These are phyloP conservation scores for Glomus cerebriforme DNA, from an alignment of 192 early-diverging fungal species.

Conservation along the genomic window DNA sequence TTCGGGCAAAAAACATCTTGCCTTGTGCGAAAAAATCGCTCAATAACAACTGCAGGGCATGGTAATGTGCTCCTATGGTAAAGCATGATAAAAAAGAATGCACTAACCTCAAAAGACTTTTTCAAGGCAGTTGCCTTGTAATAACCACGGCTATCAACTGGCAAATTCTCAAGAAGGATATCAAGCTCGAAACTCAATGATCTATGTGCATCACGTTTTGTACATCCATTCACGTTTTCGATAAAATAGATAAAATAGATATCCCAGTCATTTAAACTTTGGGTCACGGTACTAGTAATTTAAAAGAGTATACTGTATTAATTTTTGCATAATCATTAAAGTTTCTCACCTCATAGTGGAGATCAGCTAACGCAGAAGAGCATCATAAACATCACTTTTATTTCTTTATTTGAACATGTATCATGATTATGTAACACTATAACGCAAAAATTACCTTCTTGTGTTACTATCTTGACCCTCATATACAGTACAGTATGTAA, in stretches of 20 bases:
- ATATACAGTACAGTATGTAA: too few relatives aligned
- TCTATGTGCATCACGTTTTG: background rate
- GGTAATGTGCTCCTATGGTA: conserved; percentile 6
- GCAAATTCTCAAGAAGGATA: background rate
- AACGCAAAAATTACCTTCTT: too few relatives aligned
- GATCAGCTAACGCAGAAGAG: too few relatives aligned
- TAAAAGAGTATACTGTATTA: too few relatives aligned
- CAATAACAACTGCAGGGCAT: background rate
- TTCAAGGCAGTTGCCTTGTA: background rate
- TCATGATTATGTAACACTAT: too few relatives aligned
- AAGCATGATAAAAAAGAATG: background rate
- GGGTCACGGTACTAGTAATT: background rate
- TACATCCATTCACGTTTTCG: background rate
- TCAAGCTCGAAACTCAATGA: background rate
- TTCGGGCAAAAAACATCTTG: background rate
- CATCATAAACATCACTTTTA: too few relatives aligned
- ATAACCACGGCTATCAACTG: background rate
- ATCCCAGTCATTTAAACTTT: conserved; percentile 9
- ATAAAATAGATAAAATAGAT: conserved; percentile 4
- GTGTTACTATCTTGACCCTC: too few relatives aligned
- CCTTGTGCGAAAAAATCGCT: background rate
- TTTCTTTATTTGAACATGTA: too few relatives aligned
- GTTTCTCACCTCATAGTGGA: too few relatives aligned
- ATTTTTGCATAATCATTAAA: too few relatives aligned
- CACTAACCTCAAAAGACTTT: conserved; percentile 10